Conservation (phyloP, 2,329 filamentous ascomycete genomes). For the Ceratocystis papillata region DNA sequence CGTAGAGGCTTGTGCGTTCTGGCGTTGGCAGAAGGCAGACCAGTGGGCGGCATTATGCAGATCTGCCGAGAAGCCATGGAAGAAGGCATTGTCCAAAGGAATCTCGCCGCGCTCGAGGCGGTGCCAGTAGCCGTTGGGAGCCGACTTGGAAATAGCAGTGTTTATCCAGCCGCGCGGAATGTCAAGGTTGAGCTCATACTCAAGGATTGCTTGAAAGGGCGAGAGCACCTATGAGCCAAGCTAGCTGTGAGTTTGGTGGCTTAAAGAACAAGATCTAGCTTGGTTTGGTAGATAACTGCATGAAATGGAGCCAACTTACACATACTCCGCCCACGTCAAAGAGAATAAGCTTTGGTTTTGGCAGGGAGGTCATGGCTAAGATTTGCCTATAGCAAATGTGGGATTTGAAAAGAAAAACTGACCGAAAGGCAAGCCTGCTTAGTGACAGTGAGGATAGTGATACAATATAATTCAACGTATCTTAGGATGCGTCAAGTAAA, state of each 20-base stretch:
- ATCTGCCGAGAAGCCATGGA: slow-evolving; percentile 62
- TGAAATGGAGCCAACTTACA: slow-evolving; percentile 48
- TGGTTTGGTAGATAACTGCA: too few relatives aligned
- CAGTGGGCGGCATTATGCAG: slow-evolving; percentile 57
- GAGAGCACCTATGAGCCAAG: slow-evolving; percentile 57
- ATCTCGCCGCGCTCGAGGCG: slow-evolving; percentile 76
- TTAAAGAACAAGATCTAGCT: too few relatives aligned
- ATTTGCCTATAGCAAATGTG: neutral
- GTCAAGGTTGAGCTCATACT: slow-evolving; percentile 66
- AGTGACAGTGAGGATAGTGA: too few relatives aligned
- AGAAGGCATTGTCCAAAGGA: slow-evolving; percentile 63
- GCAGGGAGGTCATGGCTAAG: neutral
- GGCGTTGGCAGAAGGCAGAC: slow-evolving; percentile 49
- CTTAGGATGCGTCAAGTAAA: too few relatives aligned
- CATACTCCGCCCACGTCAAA: slow-evolving; percentile 97
- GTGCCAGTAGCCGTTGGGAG: slow-evolving; percentile 78
- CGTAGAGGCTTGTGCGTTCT: slow-evolving; percentile 31
- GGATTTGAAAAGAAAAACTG: too few relatives aligned
- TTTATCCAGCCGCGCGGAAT: slow-evolving; percentile 90
- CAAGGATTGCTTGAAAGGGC: slow-evolving; percentile 83
- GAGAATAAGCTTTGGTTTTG: slow-evolving; percentile 58
- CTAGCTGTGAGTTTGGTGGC: too few relatives aligned
- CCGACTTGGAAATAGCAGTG: slow-evolving; percentile 68
- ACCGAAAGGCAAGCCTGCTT: too few relatives aligned
- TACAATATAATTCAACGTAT: too few relatives aligned